These are phyloP conservation scores for Deakozyma indianensis DNA, from an alignment of 805 yeast genomes.

Conservation along the genomic window DNA sequence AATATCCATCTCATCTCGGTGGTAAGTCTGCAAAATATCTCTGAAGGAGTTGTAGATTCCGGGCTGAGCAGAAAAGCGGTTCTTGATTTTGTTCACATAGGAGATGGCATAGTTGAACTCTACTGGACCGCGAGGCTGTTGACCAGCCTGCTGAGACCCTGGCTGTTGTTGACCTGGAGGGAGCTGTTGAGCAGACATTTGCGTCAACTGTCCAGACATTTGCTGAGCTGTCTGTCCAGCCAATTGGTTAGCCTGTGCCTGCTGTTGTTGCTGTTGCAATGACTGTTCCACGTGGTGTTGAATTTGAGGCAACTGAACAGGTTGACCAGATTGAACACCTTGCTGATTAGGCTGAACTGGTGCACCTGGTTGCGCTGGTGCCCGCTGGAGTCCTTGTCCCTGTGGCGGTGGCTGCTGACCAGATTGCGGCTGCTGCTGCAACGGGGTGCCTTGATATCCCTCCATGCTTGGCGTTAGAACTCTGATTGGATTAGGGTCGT, in stretches of 20 bases:
- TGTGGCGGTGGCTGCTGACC: slow-evolving; percentile 5
- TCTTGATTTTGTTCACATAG: slow-evolving; percentile 92
- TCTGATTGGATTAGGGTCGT: slow-evolving; percentile 81
- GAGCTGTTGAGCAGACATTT: background rate
- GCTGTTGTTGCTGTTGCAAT: slow-evolving; percentile 9
- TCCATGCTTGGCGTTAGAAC: slow-evolving; percentile 73
- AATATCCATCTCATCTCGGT: slow-evolving; percentile 89
- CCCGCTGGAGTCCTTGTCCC: slow-evolving; percentile 5
- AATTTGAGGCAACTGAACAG: slow-evolving; percentile 9
- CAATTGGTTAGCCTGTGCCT: slow-evolving; percentile 8
- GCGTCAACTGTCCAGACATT: too few relatives aligned
- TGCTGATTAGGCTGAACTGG: slow-evolving; percentile 3
- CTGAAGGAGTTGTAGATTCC: slow-evolving; percentile 89
- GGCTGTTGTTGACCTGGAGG: slow-evolving; percentile 8
- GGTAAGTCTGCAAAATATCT: slow-evolving; percentile 92
- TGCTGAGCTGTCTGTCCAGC: slow-evolving; percentile 1
- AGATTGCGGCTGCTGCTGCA: slow-evolving; percentile 7
- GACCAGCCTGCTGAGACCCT: slow-evolving; percentile 9
- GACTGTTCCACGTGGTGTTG: slow-evolving; percentile 10
- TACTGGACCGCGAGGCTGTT: slow-evolving; percentile 43
- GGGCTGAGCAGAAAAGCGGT: slow-evolving; percentile 84
- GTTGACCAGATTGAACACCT: slow-evolving; percentile 15
- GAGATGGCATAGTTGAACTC: slow-evolving; percentile 96
- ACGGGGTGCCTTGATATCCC: slow-evolving; percentile 1
- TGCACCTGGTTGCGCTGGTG: slow-evolving; percentile 4